Evolutionary conservation across 129 eudicot genomes (phyloP), one percentile per base, ranked within the genome.

Genomic region (Lactuca saligna): DNA sequence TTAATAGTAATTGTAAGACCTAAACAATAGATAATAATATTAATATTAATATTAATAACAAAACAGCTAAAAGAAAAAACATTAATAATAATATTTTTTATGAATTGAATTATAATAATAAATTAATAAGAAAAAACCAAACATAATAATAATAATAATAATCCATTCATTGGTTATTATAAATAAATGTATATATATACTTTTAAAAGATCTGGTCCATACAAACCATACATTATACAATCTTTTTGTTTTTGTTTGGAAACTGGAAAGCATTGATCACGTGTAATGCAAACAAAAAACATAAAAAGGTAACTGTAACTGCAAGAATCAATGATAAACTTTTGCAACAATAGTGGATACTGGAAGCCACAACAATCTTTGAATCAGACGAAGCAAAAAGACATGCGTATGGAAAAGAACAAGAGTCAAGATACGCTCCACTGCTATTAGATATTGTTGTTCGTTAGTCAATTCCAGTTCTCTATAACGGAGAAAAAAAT

Each of bases 311-410:
- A 25, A 25, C 29, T 25, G 29, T 25, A 25, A 25, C 17, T 32
- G 64, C 33, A 15, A 60, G 16, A 14, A 20, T 12, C 29, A 25
- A 25, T 5, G 38, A 29, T 44, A 10, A 56, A 56, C 68, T 8
- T 25, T 66, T 50, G 17, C 57, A 16, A 61, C 62, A 61, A 72
- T 17, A 61, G 75, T 71, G 68, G 29, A 25, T 25, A 50, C 61
- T 17, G 41, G 35, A 5, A 7, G 32, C 17, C 6, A 53, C 37
- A 34, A 49, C 35, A 54, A 68, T 68, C 63, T 68, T 68, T 68
- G 11, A 54, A 53, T 25, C 72, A 68, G 51, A 68, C 50, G 13
- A 8, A 11, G 51, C 44, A 39, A 0, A 39, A 39, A 5, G 8
- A 39, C 44, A 39, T 39, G 44, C 9, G 9, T 39, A 39, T 39